Evolutionary conservation across 164 flowering plant genomes (phyloP).

Genomic region (Chloranthus sessilifolius): DNA sequence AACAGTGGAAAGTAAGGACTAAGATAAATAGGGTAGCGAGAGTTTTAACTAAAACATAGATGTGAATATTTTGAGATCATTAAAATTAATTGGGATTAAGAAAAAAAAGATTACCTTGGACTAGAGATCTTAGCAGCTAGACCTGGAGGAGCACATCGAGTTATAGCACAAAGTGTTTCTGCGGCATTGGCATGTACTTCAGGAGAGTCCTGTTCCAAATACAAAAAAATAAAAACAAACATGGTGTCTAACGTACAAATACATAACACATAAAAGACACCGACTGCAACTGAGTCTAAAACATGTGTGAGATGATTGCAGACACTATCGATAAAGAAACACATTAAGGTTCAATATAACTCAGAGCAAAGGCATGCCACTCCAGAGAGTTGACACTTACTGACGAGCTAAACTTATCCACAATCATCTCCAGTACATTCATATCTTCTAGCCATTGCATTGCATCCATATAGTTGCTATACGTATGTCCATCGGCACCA

Average conservation of each 20-base stretch:
- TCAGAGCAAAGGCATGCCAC: too few relatives aligned
- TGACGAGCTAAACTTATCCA: constrained; percentile 79
- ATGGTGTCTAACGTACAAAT: too few relatives aligned
- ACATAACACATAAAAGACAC: too few relatives aligned
- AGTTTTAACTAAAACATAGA: too few relatives aligned
- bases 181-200: constrained; percentile 94
- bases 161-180: constrained; percentile 72
- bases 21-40: neutral
- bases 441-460: constrained; percentile 80
- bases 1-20: neutral
- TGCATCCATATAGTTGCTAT: constrained; percentile 47
- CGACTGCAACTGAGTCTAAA: too few relatives aligned
- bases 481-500: constrained; percentile 80
- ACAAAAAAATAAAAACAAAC: too few relatives aligned
- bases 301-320: too few relatives aligned
- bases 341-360: too few relatives aligned
- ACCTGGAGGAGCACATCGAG: constrained; percentile 63
- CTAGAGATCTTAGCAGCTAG: constrained; percentile 67
- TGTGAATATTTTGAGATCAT: too few relatives aligned
- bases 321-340: neutral
- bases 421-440: constrained; percentile 80
- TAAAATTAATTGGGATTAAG: neutral
- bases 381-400: constrained; percentile 32
- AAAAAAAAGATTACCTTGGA: too few relatives aligned
- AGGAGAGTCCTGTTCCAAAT: constrained; percentile 53